Percentiles rank a stretch among this genome's conserved stretches.
Conservation (phyloP, 2,329 filamentous ascomycete genomes). For the Pyrenophora tritici-repentis region DNA sequence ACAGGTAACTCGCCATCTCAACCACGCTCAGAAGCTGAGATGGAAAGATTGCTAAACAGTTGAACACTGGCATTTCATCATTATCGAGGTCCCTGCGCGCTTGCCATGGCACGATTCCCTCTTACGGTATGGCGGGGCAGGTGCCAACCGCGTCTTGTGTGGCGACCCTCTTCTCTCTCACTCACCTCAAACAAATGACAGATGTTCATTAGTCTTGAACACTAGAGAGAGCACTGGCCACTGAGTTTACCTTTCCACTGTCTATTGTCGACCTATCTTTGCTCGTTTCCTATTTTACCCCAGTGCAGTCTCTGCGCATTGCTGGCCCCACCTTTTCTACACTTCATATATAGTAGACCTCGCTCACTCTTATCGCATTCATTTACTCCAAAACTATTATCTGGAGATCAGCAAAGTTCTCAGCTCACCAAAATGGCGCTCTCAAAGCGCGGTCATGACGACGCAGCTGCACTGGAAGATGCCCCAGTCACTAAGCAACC, state of each 20-base stretch:
- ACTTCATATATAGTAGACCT: neutral
- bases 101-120: no score
- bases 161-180: slow-evolving; percentile 10
- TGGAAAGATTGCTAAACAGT: no score
- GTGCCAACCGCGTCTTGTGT: neutral
- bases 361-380: neutral
- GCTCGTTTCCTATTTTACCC: slow-evolving; percentile 3
- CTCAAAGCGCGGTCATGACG: neutral
- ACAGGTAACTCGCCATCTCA: no score
- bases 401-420: no score
- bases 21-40: no score
- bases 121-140: no score
- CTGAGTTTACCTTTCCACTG: neutral
- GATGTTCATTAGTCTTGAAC: neutral
- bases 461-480: neutral
- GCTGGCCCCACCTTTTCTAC: neutral
- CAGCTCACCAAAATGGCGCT: neutral
- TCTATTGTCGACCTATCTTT: neutral
- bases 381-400: neutral
- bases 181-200: neutral
- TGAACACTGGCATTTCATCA: no score
- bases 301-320: neutral
- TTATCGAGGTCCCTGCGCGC: no score
- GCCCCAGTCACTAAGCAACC: neutral
- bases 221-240: no score